Percentiles rank a stretch among this genome's conserved stretches.
phyloP scores from a whole-genome alignment of 345 rosid genomes.

The Tarenaya hassleriana region DNA sequence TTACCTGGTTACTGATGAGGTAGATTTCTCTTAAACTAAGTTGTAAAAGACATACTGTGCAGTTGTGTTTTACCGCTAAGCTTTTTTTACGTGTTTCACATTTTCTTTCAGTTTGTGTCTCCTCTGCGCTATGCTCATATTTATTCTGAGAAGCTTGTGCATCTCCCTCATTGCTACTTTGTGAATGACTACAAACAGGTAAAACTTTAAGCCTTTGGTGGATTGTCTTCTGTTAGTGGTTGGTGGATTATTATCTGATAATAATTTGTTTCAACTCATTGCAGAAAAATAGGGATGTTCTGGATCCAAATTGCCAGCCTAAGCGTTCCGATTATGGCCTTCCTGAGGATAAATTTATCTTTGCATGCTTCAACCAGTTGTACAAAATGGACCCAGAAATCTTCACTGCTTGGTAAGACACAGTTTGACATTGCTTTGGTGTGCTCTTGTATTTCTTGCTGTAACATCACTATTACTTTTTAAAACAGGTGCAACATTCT shows the following conservation, averaged over 20 bases:
- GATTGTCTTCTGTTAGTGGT: not conserved
- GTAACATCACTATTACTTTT: not conserved
- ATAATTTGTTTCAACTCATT: not conserved
- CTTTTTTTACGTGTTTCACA: constrained; percentile 12
- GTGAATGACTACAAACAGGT: constrained; percentile 99
- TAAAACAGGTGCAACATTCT: constrained; percentile 87
- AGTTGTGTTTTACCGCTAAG: too few species aligned
- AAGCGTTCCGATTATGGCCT: constrained; percentile 88
- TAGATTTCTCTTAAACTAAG: constrained; percentile 18
- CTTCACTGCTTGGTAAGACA: constrained; percentile 68
- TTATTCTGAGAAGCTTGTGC: constrained; percentile 96
- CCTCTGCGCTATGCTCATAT: constrained; percentile 65
- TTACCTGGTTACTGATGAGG: constrained; percentile 98
- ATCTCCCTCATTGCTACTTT: constrained; percentile 95
- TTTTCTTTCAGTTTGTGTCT: constrained; percentile 70
- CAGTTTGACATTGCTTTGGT: too few species aligned
- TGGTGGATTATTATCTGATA: constrained; percentile 1
- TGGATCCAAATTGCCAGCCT: constrained; percentile 70
- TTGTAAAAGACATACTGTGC: not conserved
- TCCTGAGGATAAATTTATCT: constrained; percentile 92
- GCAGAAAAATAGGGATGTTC: constrained; percentile 87
- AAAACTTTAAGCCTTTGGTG: not conserved
- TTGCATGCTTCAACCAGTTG: constrained; percentile 97
- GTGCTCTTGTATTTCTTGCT: too few species aligned
- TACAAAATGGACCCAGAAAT: constrained; percentile 99